Percentiles rank a stretch among this genome's conserved stretches.
Conservation (phyloP, 2,329 filamentous ascomycete species). For the Venturia oleaginea region DNA sequence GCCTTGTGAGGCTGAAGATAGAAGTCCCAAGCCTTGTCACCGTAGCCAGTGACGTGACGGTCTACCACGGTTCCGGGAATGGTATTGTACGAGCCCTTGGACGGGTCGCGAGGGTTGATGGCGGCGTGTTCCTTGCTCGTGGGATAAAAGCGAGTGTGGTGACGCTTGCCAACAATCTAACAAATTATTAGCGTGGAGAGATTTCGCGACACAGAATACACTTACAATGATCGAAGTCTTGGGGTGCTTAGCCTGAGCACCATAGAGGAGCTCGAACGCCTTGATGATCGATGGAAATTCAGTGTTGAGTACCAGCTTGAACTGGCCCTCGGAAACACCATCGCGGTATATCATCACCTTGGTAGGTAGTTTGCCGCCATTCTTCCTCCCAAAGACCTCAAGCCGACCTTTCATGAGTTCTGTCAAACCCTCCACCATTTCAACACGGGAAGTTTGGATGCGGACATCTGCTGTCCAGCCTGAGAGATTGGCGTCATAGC, state of each 20-base stretch:
- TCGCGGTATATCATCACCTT: conserved; percentile 82
- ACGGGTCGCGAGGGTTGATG: conserved; percentile 12
- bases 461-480: conserved; percentile 74
- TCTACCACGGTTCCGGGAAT: conserved; percentile 74
- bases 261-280: conserved; percentile 55
- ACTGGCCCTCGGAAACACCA: conserved; percentile 83
- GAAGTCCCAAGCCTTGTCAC: conserved; percentile 66
- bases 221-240: conserved; percentile 56
- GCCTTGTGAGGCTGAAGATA: conserved; percentile 74
- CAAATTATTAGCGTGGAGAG: background rate
- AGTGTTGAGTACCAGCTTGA: conserved; percentile 53
- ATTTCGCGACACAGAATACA: background rate
- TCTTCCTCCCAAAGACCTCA: conserved; percentile 52
- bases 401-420: conserved; percentile 58
- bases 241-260: conserved; percentile 44
- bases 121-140: conserved; percentile 39
- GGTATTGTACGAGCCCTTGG: conserved; percentile 53
- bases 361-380: conserved; percentile 45
- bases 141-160: conserved; percentile 82
- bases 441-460: conserved; percentile 54
- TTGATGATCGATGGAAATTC: conserved; percentile 60
- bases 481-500: conserved; percentile 56
- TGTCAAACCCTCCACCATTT: conserved; percentile 61
- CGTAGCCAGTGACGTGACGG: conserved; percentile 66
- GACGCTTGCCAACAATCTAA: conserved; percentile 69